Evolutionary conservation across 495 filamentous ascomycete species (phyloP).

Genomic region (Aspergillus homomorphus): DNA sequence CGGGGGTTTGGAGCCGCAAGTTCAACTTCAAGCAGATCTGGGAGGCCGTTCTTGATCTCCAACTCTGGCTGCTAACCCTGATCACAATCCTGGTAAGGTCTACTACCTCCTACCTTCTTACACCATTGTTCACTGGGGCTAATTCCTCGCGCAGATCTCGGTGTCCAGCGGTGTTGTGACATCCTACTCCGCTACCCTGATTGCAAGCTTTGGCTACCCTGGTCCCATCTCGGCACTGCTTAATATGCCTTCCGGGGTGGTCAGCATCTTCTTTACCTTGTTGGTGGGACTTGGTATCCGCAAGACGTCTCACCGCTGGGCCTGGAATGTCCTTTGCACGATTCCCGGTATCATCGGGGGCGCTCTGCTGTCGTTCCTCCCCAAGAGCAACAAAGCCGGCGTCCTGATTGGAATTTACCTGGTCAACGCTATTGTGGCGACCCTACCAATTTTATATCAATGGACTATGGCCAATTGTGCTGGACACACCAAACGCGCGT

Average conservation of each 20-base stretch:
- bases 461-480: conserved; percentile 49
- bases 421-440: conserved; percentile 51
- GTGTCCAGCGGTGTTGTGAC: conserved; percentile 60
- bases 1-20: conserved; percentile 46
- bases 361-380: conserved; percentile 58
- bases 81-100: conserved; percentile 30
- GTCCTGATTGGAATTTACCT: conserved; percentile 63
- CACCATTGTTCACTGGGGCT: neutral
- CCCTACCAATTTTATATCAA: conserved; percentile 44
- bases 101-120: neutral
- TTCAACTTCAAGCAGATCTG: conserved; percentile 38
- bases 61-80: conserved; percentile 38
- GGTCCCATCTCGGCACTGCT: conserved; percentile 54
- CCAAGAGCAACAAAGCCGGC: conserved; percentile 42
- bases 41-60: conserved; percentile 31
- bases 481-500: conserved; percentile 50
- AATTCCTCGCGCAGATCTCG: conserved; percentile 34
- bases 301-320: conserved; percentile 47
- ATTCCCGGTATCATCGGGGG: conserved; percentile 55
- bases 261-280: conserved; percentile 57
- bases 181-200: conserved; percentile 59
- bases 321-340: conserved; percentile 42
- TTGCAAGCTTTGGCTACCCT: conserved; percentile 54
- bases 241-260: conserved; percentile 60
- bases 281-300: conserved; percentile 48